Percentiles rank a stretch among this genome's conserved stretches.
Conservation (phyloP, 306 rosid species). For the Castanea crenata region DNA sequence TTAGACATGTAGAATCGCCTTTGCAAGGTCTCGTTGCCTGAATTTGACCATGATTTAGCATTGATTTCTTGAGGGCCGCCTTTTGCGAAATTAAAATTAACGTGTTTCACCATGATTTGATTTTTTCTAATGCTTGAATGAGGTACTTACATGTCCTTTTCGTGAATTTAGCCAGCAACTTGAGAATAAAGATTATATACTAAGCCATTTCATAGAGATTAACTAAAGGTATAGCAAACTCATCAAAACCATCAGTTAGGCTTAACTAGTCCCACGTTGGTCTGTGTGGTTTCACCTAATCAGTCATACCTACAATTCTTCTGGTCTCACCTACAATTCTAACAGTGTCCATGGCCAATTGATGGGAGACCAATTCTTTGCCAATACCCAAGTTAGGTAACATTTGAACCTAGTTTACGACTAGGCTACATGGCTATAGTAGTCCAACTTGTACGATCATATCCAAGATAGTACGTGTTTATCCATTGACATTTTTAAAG, state of each 20-base stretch:
- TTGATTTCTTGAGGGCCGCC: neutral
- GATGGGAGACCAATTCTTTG: too few relatives aligned
- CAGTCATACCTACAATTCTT: neutral
- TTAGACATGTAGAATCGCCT: neutral
- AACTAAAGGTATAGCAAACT: neutral
- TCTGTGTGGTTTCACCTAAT: neutral
- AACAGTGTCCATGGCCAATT: neutral
- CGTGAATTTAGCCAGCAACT: too few relatives aligned
- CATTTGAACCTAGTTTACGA: neutral
- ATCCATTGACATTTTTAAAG: too few relatives aligned
- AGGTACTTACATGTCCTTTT: too few relatives aligned
- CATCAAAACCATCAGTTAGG: neutral
- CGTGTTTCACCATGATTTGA: neutral
- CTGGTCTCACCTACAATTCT: neutral
- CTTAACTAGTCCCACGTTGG: neutral
- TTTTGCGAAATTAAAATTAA: neutral
- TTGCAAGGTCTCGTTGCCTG: neutral
- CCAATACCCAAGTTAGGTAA: neutral
- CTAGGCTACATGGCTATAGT: too few relatives aligned
- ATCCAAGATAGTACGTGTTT: too few relatives aligned
- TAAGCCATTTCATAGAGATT: neutral
- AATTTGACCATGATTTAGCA: neutral
- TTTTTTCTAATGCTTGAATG: neutral
- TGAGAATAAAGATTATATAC: neutral
- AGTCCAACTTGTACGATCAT: neutral